These are phyloP conservation scores for Yamadazyma sp. DNA, from an alignment of 1,139 yeast genomes.

Conservation along the genomic window DNA sequence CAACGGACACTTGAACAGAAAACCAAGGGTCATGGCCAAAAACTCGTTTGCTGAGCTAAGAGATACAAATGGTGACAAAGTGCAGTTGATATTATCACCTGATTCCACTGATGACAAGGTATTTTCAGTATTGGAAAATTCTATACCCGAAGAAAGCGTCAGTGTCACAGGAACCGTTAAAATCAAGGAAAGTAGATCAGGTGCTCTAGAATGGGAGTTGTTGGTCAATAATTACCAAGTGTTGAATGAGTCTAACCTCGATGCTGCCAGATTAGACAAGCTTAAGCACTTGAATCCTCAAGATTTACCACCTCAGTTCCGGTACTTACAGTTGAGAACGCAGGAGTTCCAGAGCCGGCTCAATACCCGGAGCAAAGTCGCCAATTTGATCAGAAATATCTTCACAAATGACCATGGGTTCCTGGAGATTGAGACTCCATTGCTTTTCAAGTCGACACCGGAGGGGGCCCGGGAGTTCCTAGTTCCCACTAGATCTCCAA, in stretches of 20 bases:
- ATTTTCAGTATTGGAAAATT: conserved; percentile 44
- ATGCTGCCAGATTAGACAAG: conserved; percentile 71
- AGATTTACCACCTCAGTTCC: conserved; percentile 71
- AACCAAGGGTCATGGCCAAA: conserved; percentile 51
- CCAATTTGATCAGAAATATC: conserved; percentile 51
- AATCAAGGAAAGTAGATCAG: conserved; percentile 29
- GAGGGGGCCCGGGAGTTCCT: conserved; percentile 97
- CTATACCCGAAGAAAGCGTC: conserved; percentile 74
- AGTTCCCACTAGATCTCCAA: conserved; percentile 76
- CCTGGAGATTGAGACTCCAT: conserved; percentile 88
- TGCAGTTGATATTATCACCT: conserved; percentile 58
- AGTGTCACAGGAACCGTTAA: conserved; percentile 60
- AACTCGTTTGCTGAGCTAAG: conserved; percentile 72
- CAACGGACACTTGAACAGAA: conserved; percentile 80
- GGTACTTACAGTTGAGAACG: conserved; percentile 77
- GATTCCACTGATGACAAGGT: conserved; percentile 38
- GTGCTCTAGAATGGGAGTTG: conserved; percentile 51
- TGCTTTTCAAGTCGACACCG: conserved; percentile 91
- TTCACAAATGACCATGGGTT: conserved; percentile 52
- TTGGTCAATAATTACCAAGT: conserved; percentile 51
- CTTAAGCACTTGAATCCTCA: conserved; percentile 49
- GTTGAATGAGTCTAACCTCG: conserved; percentile 64
- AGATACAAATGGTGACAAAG: conserved; percentile 64
- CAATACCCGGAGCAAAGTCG: conserved; percentile 59
- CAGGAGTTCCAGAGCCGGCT: conserved; percentile 60